These are phyloP conservation scores for Linanthus parryae DNA, from an alignment of 148 eudicot species.

Conservation along the genomic window DNA sequence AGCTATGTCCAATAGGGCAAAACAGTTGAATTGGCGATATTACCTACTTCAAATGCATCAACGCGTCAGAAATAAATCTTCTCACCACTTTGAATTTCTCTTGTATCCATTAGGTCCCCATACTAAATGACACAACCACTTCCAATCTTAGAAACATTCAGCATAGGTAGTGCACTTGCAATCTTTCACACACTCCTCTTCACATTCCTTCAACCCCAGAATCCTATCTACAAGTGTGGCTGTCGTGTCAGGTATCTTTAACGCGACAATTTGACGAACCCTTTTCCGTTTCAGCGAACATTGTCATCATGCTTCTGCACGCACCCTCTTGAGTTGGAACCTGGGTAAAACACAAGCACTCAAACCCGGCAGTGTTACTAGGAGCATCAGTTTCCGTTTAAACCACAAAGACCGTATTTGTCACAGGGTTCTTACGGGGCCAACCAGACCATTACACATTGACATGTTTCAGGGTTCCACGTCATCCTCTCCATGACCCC, in stretches of 20 bases:
- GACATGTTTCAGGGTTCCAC: slow-evolving; percentile 25
- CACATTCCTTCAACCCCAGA: slow-evolving; percentile 22
- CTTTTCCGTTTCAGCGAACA: slow-evolving; percentile 34
- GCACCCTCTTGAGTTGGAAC: slow-evolving; percentile 39
- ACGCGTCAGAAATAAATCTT: slow-evolving; percentile 37
- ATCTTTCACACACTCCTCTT: slow-evolving; percentile 30
- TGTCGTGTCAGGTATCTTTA: slow-evolving; percentile 44
- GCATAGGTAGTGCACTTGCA: slow-evolving; percentile 42
- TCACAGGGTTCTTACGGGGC: slow-evolving; percentile 45
- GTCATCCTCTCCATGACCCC: slow-evolving; percentile 37
- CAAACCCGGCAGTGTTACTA: slow-evolving; percentile 17
- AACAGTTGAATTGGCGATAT: no score
- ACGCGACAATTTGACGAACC: slow-evolving; percentile 28
- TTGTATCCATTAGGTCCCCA: slow-evolving; percentile 30
- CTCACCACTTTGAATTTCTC: slow-evolving; percentile 28
- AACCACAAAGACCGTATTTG: slow-evolving; percentile 32
- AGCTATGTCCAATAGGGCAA: no score
- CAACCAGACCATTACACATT: slow-evolving; percentile 30
- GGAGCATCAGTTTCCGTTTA: slow-evolving; percentile 29
- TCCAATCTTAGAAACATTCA: slow-evolving; percentile 13
- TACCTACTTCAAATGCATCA: slow-evolving; percentile 37
- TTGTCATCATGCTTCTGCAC: slow-evolving; percentile 25
- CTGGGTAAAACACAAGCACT: slow-evolving; percentile 40
- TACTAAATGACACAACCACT: slow-evolving; percentile 36
- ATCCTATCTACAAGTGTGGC: slow-evolving; percentile 18